Evolutionary conservation across 108 stramenopile genomes (phyloP).

Genomic region (Poteriospumella lacustris): DNA sequence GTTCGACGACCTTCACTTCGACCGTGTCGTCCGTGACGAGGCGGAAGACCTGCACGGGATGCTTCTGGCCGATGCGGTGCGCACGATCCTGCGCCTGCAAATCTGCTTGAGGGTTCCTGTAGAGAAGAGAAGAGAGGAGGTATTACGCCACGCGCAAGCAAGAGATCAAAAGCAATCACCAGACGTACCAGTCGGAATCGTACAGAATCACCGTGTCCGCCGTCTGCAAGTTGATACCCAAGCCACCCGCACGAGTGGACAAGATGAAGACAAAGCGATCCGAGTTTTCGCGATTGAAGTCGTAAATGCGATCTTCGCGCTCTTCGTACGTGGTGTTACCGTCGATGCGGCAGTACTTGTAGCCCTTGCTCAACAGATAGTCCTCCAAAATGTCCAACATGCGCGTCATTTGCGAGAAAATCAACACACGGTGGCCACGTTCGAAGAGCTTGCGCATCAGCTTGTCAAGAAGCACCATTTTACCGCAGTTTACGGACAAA

Average conservation of each 20-base stretch:
- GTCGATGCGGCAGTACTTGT: constrained; percentile 88
- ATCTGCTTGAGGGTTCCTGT: constrained; percentile 82
- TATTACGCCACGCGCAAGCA: not conserved
- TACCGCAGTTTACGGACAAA: constrained; percentile 64
- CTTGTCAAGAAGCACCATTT: constrained; percentile 82
- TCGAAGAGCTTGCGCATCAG: constrained; percentile 72
- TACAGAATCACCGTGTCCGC: constrained; percentile 90
- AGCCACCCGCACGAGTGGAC: constrained; percentile 84
- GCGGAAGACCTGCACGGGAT: constrained; percentile 82
- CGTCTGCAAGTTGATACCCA: constrained; percentile 82
- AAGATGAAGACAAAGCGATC: constrained; percentile 47
- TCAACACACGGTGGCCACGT: constrained; percentile 76
- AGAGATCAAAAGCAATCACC: not conserved
- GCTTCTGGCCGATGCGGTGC: constrained; percentile 87
- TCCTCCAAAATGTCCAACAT: constrained; percentile 82
- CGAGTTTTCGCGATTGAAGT: constrained; percentile 16
- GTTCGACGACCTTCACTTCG: constrained; percentile 70
- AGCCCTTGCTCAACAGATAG: constrained; percentile 66
- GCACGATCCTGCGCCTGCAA: constrained; percentile 89
- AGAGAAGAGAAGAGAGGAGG: not conserved
- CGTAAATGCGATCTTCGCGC: constrained; percentile 22
- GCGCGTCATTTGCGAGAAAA: constrained; percentile 95
- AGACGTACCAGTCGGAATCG: constrained; percentile 79
- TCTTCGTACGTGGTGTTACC: constrained; percentile 84
- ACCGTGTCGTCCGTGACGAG: constrained; percentile 87